Conservation (phyloP, 768 basidiomycete genomes). For the Leccinellum luteum region DNA sequence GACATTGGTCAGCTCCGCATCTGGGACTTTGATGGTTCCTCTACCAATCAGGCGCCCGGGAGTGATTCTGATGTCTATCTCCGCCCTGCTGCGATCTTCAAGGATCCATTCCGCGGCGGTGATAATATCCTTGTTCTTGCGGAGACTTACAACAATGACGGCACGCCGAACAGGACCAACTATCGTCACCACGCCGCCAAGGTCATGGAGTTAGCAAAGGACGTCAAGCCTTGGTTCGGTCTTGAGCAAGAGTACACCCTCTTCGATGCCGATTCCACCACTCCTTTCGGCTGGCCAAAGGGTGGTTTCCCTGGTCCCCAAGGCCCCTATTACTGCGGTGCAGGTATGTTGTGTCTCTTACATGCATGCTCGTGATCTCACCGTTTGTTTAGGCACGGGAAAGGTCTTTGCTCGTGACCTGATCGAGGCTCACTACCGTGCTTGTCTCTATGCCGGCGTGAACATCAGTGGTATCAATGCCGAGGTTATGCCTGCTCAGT, state of each 20-base stretch:
- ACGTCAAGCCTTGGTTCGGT: constrained; percentile 89
- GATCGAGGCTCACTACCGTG: constrained; percentile 98
- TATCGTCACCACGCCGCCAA: constrained; percentile 92
- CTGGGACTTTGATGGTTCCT: constrained; percentile 99
- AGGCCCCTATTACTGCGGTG: constrained; percentile 99
- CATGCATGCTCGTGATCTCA: not conserved
- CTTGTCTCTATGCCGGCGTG: constrained; percentile 91
- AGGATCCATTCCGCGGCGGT: constrained; percentile 98
- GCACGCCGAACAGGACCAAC: constrained; percentile 96
- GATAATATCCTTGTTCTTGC: constrained; percentile 97
- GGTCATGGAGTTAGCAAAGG: constrained; percentile 91
- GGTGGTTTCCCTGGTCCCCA: constrained; percentile 99
- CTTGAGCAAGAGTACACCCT: constrained; percentile 99
- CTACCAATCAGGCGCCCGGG: constrained; percentile 96
- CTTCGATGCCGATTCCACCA: constrained; percentile 80
- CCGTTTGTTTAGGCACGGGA: constrained; percentile 66
- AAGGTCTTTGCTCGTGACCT: constrained; percentile 98
- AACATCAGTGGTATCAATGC: constrained; percentile 99
- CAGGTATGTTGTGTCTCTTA: constrained; percentile 50
- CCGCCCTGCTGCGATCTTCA: constrained; percentile 95
- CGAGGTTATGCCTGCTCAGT: constrained; percentile 99
- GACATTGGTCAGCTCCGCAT: constrained; percentile 89
- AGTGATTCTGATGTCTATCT: constrained; percentile 97
- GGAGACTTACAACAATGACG: constrained; percentile 98
- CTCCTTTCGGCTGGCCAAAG: constrained; percentile 95